Conservation (phyloP, 2,329 filamentous ascomycete species). For the Pseudogymnoascus sp. region DNA sequence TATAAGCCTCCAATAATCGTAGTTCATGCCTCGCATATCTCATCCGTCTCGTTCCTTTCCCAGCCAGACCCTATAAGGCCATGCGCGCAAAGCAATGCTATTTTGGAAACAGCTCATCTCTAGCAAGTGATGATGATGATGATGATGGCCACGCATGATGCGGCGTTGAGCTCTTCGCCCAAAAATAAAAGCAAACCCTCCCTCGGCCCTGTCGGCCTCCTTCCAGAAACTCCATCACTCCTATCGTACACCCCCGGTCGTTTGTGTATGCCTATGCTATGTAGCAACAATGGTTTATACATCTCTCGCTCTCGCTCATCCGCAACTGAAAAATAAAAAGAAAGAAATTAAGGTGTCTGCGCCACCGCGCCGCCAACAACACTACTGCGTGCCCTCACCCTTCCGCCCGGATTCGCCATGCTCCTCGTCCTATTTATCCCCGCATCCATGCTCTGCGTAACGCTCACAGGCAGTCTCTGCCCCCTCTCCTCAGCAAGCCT, state of each 20-base stretch:
- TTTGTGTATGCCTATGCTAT: background rate
- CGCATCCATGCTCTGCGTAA: constrained; percentile 15
- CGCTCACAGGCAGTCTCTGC: constrained; percentile 40
- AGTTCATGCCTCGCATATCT: constrained; percentile 4
- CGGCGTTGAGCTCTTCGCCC: background rate
- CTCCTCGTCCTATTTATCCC: constrained; percentile 7
- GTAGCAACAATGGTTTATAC: constrained; percentile 6
- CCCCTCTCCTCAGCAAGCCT: constrained; percentile 35
- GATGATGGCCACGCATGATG: background rate
- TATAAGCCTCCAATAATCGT: constrained; percentile 6
- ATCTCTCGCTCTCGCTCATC: background rate
- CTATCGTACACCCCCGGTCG: background rate
- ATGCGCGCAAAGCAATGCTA: background rate
- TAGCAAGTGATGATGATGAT: background rate
- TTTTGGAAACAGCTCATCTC: background rate
- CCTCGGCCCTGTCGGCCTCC: background rate
- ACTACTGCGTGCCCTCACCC: background rate
- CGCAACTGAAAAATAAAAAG: background rate
- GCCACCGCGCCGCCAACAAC: background rate
- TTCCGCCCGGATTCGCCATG: background rate
- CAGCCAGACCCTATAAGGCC: background rate
- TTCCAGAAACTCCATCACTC: background rate
- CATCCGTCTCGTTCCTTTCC: background rate
- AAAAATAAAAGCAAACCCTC: background rate
- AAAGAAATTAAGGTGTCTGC: constrained; percentile 1